A percentile compares a stretch with the other conserved stretches of the same genome.
Evolutionary conservation across 805 yeast species (phyloP).

Genomic region (Maudiozyma saulgeensis): DNA sequence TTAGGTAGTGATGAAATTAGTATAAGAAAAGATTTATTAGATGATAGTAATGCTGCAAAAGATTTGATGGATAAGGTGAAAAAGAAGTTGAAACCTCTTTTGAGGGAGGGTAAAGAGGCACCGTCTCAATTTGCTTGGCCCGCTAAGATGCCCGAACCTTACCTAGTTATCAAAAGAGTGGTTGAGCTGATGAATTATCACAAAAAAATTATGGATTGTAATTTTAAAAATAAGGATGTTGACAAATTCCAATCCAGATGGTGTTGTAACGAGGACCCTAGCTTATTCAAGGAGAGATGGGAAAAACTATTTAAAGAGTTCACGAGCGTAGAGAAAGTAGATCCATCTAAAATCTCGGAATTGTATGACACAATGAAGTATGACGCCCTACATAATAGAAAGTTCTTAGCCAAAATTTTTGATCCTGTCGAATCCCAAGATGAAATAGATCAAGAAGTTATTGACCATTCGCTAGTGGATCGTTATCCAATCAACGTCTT

Average conservation of each 20-base stretch:
- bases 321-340: conserved; percentile 86
- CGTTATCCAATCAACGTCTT: conserved; percentile 65
- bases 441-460: conserved; percentile 20
- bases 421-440: conserved; percentile 45
- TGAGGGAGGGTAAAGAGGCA: conserved; percentile 92
- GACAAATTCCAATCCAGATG: conserved; percentile 64
- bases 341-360: conserved; percentile 94
- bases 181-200: conserved; percentile 94
- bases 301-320: conserved; percentile 91
- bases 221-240: conserved; percentile 60
- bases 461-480: conserved; percentile 43
- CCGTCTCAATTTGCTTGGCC: conserved; percentile 99
- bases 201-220: conserved; percentile 69
- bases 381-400: conserved; percentile 92
- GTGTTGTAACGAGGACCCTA: conserved; percentile 97
- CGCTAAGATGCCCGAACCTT: conserved; percentile 95
- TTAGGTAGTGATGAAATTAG: conserved; percentile 70
- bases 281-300: conserved; percentile 90
- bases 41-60: conserved; percentile 96
- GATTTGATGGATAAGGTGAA: conserved; percentile 96
- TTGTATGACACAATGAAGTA: conserved; percentile 97
- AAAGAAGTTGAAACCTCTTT: conserved; percentile 85
- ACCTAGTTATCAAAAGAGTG: conserved; percentile 83
- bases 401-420: conserved; percentile 76
- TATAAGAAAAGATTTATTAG: conserved; percentile 81